Percentiles rank a stretch among this genome's conserved stretches.
Conservation (phyloP, 352 stramenopile species). For the Pythium plurisporium region DNA sequence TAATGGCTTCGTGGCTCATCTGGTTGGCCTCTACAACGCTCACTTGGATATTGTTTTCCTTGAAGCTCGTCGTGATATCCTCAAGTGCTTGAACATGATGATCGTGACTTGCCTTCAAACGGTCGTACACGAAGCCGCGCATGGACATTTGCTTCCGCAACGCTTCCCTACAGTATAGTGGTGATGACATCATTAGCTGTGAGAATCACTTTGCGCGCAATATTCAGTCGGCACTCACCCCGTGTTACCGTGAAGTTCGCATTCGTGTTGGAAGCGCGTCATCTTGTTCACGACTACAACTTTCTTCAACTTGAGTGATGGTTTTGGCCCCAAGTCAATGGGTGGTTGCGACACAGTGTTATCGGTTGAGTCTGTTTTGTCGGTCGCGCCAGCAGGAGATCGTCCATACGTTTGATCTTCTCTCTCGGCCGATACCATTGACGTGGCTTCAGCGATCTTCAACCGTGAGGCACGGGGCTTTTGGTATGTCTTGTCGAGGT, state of each 20-base stretch:
- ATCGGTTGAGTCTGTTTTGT: neutral
- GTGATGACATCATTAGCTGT: neutral
- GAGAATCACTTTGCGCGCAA: neutral
- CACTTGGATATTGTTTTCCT: constrained; percentile 62
- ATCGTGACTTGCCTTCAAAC: constrained; percentile 81
- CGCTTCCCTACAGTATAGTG: constrained; percentile 60
- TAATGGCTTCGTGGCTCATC: constrained; percentile 71
- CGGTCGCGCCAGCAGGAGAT: neutral
- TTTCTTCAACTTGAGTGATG: constrained; percentile 65
- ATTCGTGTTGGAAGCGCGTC: constrained; percentile 84
- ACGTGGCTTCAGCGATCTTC: constrained; percentile 13
- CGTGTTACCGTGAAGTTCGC: constrained; percentile 72
- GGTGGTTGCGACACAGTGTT: constrained; percentile 26
- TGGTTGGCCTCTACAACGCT: constrained; percentile 75
- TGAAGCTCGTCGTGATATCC: constrained; percentile 78
- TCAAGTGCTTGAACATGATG: constrained; percentile 81
- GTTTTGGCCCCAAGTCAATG: constrained; percentile 39
- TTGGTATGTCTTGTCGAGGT: constrained; percentile 84
- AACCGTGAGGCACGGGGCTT: constrained; percentile 9
- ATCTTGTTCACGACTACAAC: constrained; percentile 87
- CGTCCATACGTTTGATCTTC: constrained; percentile 6
- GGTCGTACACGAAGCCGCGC: constrained; percentile 85
- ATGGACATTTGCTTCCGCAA: constrained; percentile 89
- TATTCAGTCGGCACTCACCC: constrained; percentile 41
- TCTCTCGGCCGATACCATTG: constrained; percentile 6